Evolutionary conservation across 768 basidiomycete species (phyloP), one percentile per base, ranked within the genome.

Genomic region (Serendipita indica): DNA sequence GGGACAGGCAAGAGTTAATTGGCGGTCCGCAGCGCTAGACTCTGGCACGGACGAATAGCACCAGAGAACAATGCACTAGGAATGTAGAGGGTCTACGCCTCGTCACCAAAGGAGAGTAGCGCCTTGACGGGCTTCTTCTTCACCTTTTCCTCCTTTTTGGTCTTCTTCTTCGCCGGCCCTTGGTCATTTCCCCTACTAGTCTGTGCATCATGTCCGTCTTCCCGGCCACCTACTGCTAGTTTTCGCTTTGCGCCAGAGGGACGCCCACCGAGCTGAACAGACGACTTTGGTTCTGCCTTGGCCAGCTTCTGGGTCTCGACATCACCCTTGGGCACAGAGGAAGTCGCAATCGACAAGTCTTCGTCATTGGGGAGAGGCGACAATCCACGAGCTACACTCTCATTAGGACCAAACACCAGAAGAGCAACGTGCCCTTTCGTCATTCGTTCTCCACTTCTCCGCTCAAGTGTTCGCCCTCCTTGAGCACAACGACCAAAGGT

Each of bases 401-500:
- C 5, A n/a, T 5, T 18, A 6, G 41, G 35, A 37, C 16, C 18
- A 7, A n/a, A 18, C 35, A 2, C 22, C 3, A 54, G 10, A 0
- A 1, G 32, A 54, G 32, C n/a, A 27, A 64, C 74, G 54, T 60
- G 88, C 88, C 85, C 75, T 77, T 80, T 58, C 87, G 78, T 58
- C 76, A 75, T 64, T 86, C 76, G 66, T 87, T 84, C 74, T 88
- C 84, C 2, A 77, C 89, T 65, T 94, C 88, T 58, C 77, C 83
- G 1, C 79, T 80, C 39, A 96, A 74, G 72, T 96, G 92, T 67
- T 89, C 92, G 27, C 92, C 91, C 63, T 84, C 79, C 66, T 79
- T 89, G 63, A 96, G 68, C 6, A 94, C 91, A 2, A 96, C 89
- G 4, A 96, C 81, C 66, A 89, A 87, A 2, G 91, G 91, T 63